These are phyloP conservation scores for Mentha longifolia DNA, from an alignment of 257 asterid genomes.

Conservation along the genomic window DNA sequence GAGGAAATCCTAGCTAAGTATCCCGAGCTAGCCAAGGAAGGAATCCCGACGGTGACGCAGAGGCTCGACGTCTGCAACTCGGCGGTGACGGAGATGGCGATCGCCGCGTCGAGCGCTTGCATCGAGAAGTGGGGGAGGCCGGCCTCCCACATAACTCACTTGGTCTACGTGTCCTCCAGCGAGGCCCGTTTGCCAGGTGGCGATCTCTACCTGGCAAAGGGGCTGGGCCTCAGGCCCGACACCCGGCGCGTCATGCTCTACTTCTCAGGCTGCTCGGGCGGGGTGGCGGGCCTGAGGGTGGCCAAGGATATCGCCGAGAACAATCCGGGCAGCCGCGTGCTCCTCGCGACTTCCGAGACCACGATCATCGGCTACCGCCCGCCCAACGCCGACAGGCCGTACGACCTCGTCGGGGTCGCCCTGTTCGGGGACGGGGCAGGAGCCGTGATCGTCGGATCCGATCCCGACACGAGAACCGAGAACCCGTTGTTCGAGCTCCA, in stretches of 20 bases:
- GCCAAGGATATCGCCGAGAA: slow-evolving; percentile 94
- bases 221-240: slow-evolving; percentile 71
- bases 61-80: slow-evolving; percentile 82
- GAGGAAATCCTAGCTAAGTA: slow-evolving; percentile 83
- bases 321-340: slow-evolving; percentile 81
- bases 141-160: slow-evolving; percentile 73
- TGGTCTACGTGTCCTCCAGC: slow-evolving; percentile 94
- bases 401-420: slow-evolving; percentile 89
- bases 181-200: slow-evolving; percentile 97
- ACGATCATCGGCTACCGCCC: slow-evolving; percentile 90
- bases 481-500: slow-evolving; percentile 77
- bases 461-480: slow-evolving; percentile 44
- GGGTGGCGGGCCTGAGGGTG: slow-evolving; percentile 98
- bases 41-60: slow-evolving; percentile 81
- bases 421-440: slow-evolving; percentile 97
- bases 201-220: slow-evolving; percentile 86
- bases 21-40: slow-evolving; percentile 88
- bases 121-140: slow-evolving; percentile 82
- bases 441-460: slow-evolving; percentile 67
- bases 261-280: slow-evolving; percentile 97
- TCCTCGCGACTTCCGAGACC: slow-evolving; percentile 89
- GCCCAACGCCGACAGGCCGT: slow-evolving; percentile 75
- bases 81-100: slow-evolving; percentile 92
- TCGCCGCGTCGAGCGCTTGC: slow-evolving; percentile 81
- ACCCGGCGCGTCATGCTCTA: slow-evolving; percentile 78